phyloP scores from a whole-genome alignment of 805 yeast species.

The Saturnispora mendoncae region DNA sequence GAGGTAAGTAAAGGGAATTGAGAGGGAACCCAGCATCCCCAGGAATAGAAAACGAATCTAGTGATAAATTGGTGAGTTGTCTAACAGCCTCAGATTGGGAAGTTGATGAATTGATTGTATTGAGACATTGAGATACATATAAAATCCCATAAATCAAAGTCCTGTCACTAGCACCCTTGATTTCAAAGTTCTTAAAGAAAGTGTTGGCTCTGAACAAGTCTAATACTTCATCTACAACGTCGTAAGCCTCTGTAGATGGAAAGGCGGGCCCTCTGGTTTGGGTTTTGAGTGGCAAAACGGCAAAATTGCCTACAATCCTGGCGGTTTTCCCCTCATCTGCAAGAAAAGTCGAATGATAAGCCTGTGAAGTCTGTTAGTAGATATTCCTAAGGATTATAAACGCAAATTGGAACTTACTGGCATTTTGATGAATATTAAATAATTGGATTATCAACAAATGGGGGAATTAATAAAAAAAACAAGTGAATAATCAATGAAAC shows the following conservation, averaged over 20 bases:
- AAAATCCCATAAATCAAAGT: constrained; percentile 88
- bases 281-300: constrained; percentile 77
- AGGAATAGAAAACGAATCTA: constrained; percentile 84
- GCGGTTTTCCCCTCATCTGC: constrained; percentile 49
- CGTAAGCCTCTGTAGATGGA: constrained; percentile 69
- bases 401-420: not conserved
- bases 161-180: constrained; percentile 91
- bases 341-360: constrained; percentile 73
- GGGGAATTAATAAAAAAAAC: no score
- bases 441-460: not conserved
- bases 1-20: constrained; percentile 68
- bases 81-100: constrained; percentile 53
- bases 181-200: constrained; percentile 93
- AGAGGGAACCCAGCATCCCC: constrained; percentile 94
- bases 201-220: constrained; percentile 94
- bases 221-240: constrained; percentile 82
- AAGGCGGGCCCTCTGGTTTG: constrained; percentile 87
- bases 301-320: constrained; percentile 69
- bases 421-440: not conserved
- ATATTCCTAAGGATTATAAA: no score
- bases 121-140: constrained; percentile 77
- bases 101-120: constrained; percentile 43
- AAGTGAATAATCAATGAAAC: no score
- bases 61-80: constrained; percentile 70
- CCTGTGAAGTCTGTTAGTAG: constrained; percentile 28